Base-by-base conservation (phyloP, 345 rosid genomes). In the Eucalyptus rudis region DNA sequence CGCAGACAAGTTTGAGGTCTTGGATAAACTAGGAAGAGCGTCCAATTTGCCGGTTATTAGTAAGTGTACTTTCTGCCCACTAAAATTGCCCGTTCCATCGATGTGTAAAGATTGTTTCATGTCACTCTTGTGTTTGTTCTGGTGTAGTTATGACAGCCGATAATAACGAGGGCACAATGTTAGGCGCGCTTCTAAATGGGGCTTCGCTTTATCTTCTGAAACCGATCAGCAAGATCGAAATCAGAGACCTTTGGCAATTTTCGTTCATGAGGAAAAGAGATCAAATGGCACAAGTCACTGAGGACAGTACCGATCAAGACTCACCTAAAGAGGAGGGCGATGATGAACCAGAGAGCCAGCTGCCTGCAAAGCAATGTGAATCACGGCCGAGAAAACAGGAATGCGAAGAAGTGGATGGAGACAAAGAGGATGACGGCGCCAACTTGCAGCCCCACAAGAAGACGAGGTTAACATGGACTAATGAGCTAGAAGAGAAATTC, bases 181-280 rank as follows among this genome's bases (percentile, higher is more conserved):
- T 89, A 16, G 94, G 94, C 49, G 58, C 93, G 80, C 90, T 93
- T 66, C 83, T 51, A 20, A 93, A 91, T 90, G 96, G 95, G 89
- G 98, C 95, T 16, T 44, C 14, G 19, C 89, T 91, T 29, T 91
- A 90, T 90, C 90, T 94, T 88, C 84, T 86, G 86, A 94, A 95
- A 88, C 96, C 96, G 59, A 79, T 94, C 58, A 58, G 59, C 89
- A 80, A 86, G 88, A 24, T 71, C 9, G 85, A 93, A 50, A 27
- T 93, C 13, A 88, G 91, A 89, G 49, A 80, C 88, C 93, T 94
- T 36, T 94, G 96, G 96, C 96, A 94, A 90, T 89, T 91, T 86
- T 86, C 90, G 45, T 59, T 59, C 89, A 64, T 79, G 79, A 88
- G 85, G 87, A 90, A 87, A 49, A 88, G 54, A 49, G 86, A 49